Conservation (phyloP, 148 eudicot genomes). For the Cornus suecica region DNA sequence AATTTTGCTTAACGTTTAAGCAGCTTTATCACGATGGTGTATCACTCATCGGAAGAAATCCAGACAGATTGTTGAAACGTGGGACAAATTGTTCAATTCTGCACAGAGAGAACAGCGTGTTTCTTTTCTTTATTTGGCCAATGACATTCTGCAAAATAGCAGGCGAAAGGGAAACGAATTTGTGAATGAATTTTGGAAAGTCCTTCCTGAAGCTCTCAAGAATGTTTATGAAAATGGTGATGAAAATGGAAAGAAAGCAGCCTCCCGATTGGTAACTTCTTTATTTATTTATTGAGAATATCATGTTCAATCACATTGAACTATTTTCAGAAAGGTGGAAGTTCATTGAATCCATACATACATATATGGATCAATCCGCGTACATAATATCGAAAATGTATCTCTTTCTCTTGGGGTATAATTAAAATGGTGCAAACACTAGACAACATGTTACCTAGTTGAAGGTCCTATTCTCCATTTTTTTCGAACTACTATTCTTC, state of each 20-base stretch:
- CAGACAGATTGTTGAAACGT: constrained; percentile 80
- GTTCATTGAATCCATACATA: neutral
- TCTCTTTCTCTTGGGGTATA: neutral
- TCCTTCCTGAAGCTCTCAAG: constrained; percentile 84
- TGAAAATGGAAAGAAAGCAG: constrained; percentile 73
- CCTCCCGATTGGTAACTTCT: constrained; percentile 68
- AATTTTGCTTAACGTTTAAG: constrained; percentile 43
- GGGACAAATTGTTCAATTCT: constrained; percentile 73
- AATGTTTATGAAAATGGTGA: constrained; percentile 59
- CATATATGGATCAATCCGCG: neutral
- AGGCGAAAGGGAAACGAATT: constrained; percentile 87
- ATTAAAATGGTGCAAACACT: neutral
- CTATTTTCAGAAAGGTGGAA: neutral
- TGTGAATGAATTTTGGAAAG: constrained; percentile 97
- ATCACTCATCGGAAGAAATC: constrained; percentile 75
- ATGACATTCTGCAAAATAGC: constrained; percentile 95
- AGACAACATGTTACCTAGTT: neutral
- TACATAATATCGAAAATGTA: neutral
- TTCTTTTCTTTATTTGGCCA: constrained; percentile 75
- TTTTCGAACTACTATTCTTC: neutral
- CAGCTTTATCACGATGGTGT: constrained; percentile 87
- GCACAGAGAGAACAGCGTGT: constrained; percentile 67
- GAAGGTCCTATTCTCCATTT: neutral
- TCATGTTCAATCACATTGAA: neutral
- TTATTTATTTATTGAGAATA: neutral